A percentile compares a stretch with the other conserved stretches of the same genome.
Conservation (phyloP, 306 rosid species). For the Cucumis melo region DNA sequence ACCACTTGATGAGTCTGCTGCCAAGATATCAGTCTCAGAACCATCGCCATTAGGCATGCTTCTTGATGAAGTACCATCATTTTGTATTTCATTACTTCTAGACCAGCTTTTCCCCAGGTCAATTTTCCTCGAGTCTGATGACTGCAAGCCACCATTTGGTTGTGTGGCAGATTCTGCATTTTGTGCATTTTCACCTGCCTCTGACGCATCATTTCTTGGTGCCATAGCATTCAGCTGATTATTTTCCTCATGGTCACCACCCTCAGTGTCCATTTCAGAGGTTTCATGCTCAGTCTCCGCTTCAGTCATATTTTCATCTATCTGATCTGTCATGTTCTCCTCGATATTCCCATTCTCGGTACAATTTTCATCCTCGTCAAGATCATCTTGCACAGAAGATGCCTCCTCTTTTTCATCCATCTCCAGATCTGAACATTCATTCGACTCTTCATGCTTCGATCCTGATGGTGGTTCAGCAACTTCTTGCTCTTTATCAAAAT, state of each 20-base stretch:
- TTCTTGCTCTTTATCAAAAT: conserved; percentile 49
- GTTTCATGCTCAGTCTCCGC: conserved; percentile 29
- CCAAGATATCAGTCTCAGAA: conserved; percentile 40
- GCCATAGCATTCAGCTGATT: conserved; percentile 23
- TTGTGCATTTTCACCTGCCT: conserved; percentile 26
- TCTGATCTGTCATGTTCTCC: conserved; percentile 28
- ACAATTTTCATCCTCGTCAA: conserved; percentile 25
- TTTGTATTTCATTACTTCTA: conserved; percentile 22
- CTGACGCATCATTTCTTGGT: conserved; percentile 23
- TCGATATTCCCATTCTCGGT: conserved; percentile 25
- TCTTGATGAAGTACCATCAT: conserved; percentile 36
- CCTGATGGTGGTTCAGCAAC: conserved; percentile 43
- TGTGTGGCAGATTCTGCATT: conserved; percentile 32
- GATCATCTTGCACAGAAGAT: conserved; percentile 43
- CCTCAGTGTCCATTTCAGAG: conserved; percentile 35
- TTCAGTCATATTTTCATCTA: conserved; percentile 63
- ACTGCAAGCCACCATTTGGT: conserved; percentile 31
- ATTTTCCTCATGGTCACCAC: conserved; percentile 30
- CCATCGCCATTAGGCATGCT: conserved; percentile 44
- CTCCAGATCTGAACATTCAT: conserved; percentile 43
- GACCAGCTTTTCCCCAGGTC: conserved; percentile 38
- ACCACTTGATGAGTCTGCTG: conserved; percentile 41
- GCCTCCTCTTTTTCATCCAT: conserved; percentile 29
- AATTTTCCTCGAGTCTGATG: conserved; percentile 25
- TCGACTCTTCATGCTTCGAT: conserved; percentile 36